These are phyloP conservation scores for Chamaenerion angustifolium DNA, from an alignment of 345 rosid species.

Conservation along the genomic window DNA sequence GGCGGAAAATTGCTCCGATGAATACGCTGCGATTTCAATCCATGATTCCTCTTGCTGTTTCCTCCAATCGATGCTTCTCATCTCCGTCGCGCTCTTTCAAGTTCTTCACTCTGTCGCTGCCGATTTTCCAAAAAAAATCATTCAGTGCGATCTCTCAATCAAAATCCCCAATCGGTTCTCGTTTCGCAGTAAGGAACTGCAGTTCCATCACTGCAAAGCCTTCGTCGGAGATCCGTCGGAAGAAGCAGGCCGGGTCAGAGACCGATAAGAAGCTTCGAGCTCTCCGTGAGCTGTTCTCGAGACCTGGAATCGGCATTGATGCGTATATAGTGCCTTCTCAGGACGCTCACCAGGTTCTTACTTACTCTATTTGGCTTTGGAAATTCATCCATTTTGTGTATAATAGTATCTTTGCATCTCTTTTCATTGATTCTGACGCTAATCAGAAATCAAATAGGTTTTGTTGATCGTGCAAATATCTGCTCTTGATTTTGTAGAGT, in stretches of 20 bases:
- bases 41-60: slow-evolving; percentile 5
- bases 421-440: not conserved
- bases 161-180: slow-evolving; percentile 13
- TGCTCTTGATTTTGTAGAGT: slow-evolving; percentile 35
- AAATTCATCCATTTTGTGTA: not conserved
- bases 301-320: slow-evolving; percentile 67
- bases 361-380: no score
- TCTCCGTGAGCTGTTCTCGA: slow-evolving; percentile 47
- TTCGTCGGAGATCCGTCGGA: slow-evolving; percentile 47
- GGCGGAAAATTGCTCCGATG: slow-evolving; percentile 1
- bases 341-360: slow-evolving; percentile 83
- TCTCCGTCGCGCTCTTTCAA: slow-evolving; percentile 9
- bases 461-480: not conserved
- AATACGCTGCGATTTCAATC: slow-evolving; percentile 6
- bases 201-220: slow-evolving; percentile 59
- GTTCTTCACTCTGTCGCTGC: slow-evolving; percentile 24
- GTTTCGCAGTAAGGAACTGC: slow-evolving; percentile 25
- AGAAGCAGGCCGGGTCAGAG: slow-evolving; percentile 15
- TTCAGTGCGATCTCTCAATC: slow-evolving; percentile 10
- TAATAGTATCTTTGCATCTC: not conserved
- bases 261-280: slow-evolving; percentile 64
- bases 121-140: slow-evolving; percentile 21
- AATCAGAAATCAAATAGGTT: not conserved
- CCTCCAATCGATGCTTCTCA: not conserved
- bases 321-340: slow-evolving; percentile 94